These are phyloP conservation scores for Bjerkandera adusta DNA, from an alignment of 1,284 basidiomycete species.

Conservation along the genomic window DNA sequence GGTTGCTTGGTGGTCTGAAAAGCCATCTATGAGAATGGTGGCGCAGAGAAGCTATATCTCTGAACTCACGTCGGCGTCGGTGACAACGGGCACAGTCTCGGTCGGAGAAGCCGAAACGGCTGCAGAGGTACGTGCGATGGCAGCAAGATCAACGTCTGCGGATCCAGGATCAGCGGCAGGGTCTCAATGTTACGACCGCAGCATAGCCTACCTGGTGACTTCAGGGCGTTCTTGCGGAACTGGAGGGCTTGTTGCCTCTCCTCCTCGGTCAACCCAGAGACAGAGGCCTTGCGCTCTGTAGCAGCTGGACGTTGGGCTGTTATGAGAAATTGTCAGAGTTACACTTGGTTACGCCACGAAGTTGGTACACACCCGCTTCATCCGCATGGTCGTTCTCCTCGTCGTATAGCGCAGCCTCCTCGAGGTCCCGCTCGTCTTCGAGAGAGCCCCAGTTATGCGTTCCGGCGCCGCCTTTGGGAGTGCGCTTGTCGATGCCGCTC, in stretches of 20 bases:
- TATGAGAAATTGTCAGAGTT: conserved; percentile 2
- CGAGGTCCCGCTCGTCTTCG: conserved; percentile 58
- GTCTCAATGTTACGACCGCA: conserved; percentile 2
- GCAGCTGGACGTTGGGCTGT: conserved; percentile 10
- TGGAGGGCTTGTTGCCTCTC: conserved; percentile 63
- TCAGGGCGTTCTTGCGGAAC: conserved; percentile 68
- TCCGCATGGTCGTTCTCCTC: conserved; percentile 44
- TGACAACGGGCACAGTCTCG: conserved; percentile 32
- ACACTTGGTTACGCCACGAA: neutral
- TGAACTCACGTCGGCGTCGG: conserved; percentile 40
- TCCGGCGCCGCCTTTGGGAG: conserved; percentile 80
- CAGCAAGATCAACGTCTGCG: conserved; percentile 63
- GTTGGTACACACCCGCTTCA: conserved; percentile 18
- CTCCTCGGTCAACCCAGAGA: conserved; percentile 58
- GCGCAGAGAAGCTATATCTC: too few species aligned
- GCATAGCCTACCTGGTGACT: conserved; percentile 43
- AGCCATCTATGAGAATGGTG: too few species aligned
- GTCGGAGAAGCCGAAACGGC: conserved; percentile 69
- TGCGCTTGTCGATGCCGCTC: conserved; percentile 68
- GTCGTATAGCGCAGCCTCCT: conserved; percentile 51
- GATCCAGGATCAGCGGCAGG: conserved; percentile 9
- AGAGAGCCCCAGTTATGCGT: conserved; percentile 83
- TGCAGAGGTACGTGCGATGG: conserved; percentile 79
- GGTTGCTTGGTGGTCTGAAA: too few species aligned
- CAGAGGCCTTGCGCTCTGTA: conserved; percentile 32